These are phyloP conservation scores for Haplosporangium gracile DNA, from an alignment of 192 early-diverging fungal species.

Conservation along the genomic window DNA sequence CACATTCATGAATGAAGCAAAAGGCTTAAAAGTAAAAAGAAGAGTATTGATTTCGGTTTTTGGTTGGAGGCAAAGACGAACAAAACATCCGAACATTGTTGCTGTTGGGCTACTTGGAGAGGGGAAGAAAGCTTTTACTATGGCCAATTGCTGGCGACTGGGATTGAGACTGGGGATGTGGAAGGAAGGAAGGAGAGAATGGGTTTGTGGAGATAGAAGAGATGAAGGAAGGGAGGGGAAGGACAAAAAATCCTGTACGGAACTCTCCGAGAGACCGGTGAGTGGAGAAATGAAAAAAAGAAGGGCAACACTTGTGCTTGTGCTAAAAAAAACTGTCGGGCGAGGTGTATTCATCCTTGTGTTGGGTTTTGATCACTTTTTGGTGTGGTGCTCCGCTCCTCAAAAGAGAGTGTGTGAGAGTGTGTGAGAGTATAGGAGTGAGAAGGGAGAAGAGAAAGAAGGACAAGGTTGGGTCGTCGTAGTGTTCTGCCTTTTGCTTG, in stretches of 20 bases:
- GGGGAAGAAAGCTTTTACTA: too few species aligned
- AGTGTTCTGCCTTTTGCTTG: background rate
- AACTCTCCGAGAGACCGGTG: slow-evolving; percentile 20
- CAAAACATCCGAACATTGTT: too few species aligned
- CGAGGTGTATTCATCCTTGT: background rate
- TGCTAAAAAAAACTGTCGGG: background rate
- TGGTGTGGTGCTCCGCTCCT: background rate
- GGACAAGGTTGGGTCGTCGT: background rate
- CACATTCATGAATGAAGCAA: background rate
- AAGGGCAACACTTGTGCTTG: background rate
- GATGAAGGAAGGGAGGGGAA: background rate
- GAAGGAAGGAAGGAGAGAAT: background rate
- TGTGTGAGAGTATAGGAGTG: background rate
- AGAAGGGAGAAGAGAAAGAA: background rate
- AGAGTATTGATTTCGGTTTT: too few species aligned
- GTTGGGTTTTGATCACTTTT: too few species aligned
- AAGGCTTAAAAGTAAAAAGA: background rate
- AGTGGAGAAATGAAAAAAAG: slow-evolving; percentile 8
- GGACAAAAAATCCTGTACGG: background rate
- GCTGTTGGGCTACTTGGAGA: too few species aligned
- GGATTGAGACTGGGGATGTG: background rate
- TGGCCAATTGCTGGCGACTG: background rate
- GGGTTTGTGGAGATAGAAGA: background rate
- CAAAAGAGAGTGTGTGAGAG: background rate
- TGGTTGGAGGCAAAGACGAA: too few species aligned